phyloP scores from a whole-genome alignment of 2,329 filamentous ascomycete species.

The Cladorrhinum sp. region DNA sequence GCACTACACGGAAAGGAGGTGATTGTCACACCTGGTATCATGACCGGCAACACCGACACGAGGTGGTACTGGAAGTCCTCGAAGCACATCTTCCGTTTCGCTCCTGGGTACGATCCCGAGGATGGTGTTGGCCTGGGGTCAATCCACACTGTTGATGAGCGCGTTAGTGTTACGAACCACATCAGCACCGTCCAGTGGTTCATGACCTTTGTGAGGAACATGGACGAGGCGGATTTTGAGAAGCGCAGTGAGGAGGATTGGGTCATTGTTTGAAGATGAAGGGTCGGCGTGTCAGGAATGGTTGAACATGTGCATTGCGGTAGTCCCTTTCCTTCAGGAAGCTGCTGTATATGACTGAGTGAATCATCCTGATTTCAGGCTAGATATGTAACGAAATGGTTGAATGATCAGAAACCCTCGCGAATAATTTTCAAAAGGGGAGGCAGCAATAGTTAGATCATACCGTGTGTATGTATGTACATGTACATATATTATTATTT shows the following conservation, averaged over 20 bases:
- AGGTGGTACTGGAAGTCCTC: slow-evolving; percentile 47
- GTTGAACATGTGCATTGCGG: no score
- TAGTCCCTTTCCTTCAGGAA: no score
- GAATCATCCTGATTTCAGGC: no score
- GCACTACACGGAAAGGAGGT: slow-evolving; percentile 47
- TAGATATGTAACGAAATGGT: no score
- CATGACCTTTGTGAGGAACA: slow-evolving; percentile 40
- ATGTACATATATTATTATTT: no score
- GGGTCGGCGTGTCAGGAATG: no score
- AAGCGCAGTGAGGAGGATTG: not conserved
- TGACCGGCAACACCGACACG: slow-evolving; percentile 51
- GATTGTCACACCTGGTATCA: slow-evolving; percentile 53
- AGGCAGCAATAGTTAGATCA: no score
- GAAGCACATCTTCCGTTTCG: slow-evolving; percentile 48
- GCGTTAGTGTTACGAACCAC: slow-evolving; percentile 35
- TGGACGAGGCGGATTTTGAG: slow-evolving; percentile 38
- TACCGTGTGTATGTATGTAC: no score
- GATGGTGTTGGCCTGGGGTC: slow-evolving; percentile 30
- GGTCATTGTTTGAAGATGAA: not conserved
- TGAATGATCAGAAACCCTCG: no score
- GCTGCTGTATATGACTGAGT: no score
- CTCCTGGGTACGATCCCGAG: slow-evolving; percentile 39
- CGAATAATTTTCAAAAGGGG: no score
- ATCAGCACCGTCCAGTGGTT: slow-evolving; percentile 39
- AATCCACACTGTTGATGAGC: slow-evolving; percentile 43